These are phyloP conservation scores for Hypocreales sp. DNA, from an alignment of 2,329 filamentous ascomycete genomes.

Conservation along the genomic window DNA sequence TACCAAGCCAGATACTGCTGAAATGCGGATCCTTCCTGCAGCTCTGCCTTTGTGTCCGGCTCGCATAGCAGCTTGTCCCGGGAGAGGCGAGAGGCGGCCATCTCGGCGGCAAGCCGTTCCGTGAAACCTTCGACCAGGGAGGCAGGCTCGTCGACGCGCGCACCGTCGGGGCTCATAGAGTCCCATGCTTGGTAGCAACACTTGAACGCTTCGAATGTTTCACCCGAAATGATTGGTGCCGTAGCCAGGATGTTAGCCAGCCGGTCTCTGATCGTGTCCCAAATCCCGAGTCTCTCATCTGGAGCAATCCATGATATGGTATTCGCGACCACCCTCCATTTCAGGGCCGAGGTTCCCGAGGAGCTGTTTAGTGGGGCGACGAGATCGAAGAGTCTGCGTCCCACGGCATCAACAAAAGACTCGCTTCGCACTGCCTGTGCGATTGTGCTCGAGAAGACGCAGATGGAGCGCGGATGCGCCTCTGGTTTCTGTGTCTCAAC, in stretches of 20 bases:
- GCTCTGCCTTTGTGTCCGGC: slow-evolving; percentile 6
- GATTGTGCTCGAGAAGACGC: slow-evolving; percentile 27
- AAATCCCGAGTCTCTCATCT: slow-evolving; percentile 15
- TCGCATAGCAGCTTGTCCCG: slow-evolving; percentile 8
- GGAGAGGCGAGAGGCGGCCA: slow-evolving; percentile 9
- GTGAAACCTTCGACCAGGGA: slow-evolving; percentile 18
- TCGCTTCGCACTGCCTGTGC: slow-evolving; percentile 24
- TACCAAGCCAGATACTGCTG: slow-evolving; percentile 20
- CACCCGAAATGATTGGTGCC: slow-evolving; percentile 14
- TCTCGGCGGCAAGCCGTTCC: slow-evolving; percentile 14
- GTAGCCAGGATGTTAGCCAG: slow-evolving; percentile 17
- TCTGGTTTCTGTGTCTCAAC: slow-evolving; percentile 18
- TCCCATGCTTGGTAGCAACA: slow-evolving; percentile 23
- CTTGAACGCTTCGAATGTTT: slow-evolving; percentile 24
- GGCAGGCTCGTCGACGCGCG: slow-evolving; percentile 12
- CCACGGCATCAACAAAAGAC: slow-evolving; percentile 24
- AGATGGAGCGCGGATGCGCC: slow-evolving; percentile 15
- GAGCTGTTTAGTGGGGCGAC: slow-evolving; percentile 14
- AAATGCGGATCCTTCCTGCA: slow-evolving; percentile 11
- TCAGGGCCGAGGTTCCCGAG: slow-evolving; percentile 16
- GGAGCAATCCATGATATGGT: slow-evolving; percentile 18
- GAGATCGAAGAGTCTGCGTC: slow-evolving; percentile 21
- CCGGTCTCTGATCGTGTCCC: slow-evolving; percentile 16
- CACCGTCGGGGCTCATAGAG: slow-evolving; percentile 19
- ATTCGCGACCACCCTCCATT: slow-evolving; percentile 23